Percentiles rank a stretch among this genome's conserved stretches.
Evolutionary conservation across 2,329 filamentous ascomycete species (phyloP).

Genomic region (Apiospora aurea): DNA sequence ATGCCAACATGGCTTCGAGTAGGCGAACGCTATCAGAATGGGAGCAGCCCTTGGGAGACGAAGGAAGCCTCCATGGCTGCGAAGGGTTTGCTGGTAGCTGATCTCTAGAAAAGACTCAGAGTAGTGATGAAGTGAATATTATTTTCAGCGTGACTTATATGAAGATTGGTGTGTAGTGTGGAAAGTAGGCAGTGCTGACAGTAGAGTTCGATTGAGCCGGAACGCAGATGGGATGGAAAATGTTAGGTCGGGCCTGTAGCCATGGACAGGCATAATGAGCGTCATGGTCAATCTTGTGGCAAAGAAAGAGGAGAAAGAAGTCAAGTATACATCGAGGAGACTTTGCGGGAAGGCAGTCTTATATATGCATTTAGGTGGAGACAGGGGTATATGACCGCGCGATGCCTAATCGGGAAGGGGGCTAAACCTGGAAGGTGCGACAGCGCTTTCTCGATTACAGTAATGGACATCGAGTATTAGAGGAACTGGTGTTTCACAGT

Average conservation of each 20-base stretch:
- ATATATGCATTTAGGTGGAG: not conserved
- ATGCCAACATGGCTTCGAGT: not conserved
- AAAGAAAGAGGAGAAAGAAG: not conserved
- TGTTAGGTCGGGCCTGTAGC: too few species aligned
- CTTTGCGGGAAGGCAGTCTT: not conserved
- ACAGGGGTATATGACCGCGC: constrained; percentile 11
- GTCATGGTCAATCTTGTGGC: too few species aligned
- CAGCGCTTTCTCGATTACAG: constrained; percentile 17
- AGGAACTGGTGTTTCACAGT: too few species aligned
- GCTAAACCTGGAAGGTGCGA: constrained; percentile 15
- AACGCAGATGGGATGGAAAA: not conserved
- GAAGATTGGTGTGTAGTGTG: not conserved
- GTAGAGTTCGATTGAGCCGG: not conserved
- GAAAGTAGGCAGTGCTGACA: not conserved
- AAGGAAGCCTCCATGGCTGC: not conserved
- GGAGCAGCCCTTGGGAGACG: not conserved
- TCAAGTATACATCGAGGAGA: not conserved
- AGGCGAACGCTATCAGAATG: not conserved
- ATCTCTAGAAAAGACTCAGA: not conserved
- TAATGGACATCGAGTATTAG: too few species aligned
- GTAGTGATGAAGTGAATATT: not conserved
- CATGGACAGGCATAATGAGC: too few species aligned
- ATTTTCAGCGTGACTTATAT: not conserved
- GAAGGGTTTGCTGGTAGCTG: not conserved
- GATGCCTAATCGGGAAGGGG: constrained; percentile 1